These are phyloP conservation scores for Scedosporium dehoogii DNA, from an alignment of 2,329 filamentous ascomycete genomes.

Conservation along the genomic window DNA sequence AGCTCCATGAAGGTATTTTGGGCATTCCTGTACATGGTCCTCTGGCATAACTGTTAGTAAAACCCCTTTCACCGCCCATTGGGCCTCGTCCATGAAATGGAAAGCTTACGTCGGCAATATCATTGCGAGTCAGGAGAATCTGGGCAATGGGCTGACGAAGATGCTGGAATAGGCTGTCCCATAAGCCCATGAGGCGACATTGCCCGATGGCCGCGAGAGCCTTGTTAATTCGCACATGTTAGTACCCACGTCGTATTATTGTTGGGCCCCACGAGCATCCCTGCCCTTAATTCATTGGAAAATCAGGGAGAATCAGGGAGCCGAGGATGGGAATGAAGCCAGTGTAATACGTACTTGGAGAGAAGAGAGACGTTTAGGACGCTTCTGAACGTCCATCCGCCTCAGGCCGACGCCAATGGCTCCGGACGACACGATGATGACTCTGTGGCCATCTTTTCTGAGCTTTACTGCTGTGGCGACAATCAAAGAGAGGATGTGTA, in stretches of 20 bases:
- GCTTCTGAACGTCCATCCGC: conserved; percentile 77
- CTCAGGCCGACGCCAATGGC: conserved; percentile 90
- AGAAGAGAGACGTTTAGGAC: conserved; percentile 83
- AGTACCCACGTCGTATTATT: background rate
- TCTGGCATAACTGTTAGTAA: conserved; percentile 33
- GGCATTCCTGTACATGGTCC: conserved; percentile 90
- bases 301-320: background rate
- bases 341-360: conserved; percentile 51
- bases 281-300: background rate
- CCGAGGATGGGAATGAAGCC: background rate
- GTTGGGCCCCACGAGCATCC: background rate
- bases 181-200: conserved; percentile 87
- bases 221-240: conserved; percentile 23
- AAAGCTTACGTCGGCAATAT: conserved; percentile 75
- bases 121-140: conserved; percentile 86
- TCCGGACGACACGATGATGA: conserved; percentile 93
- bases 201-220: conserved; percentile 93
- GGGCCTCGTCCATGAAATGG: background rate
- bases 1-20: conserved; percentile 90
- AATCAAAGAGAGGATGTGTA: conserved; percentile 84
- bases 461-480: conserved; percentile 88
- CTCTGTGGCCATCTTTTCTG: conserved; percentile 81
- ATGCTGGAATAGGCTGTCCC: conserved; percentile 87
- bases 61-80: background rate
- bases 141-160: conserved; percentile 86